Conservation (phyloP, 2,329 filamentous ascomycete species). For the Cadophora sp. region DNA sequence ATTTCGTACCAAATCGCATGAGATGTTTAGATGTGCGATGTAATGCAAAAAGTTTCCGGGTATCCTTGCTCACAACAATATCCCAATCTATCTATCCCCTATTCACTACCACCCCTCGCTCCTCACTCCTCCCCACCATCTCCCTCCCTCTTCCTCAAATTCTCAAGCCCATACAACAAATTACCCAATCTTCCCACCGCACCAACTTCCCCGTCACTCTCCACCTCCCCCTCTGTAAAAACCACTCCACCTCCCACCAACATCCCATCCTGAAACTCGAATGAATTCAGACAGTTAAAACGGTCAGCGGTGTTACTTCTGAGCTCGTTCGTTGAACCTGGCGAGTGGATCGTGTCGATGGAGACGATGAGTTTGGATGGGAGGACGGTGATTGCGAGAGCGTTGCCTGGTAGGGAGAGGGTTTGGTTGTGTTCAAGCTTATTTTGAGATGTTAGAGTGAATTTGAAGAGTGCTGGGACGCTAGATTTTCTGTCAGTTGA, state of each 20-base stretch:
- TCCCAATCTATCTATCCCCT: neutral
- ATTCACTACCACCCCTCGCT: neutral
- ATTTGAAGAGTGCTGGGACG: conserved; percentile 69
- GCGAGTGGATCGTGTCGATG: conserved; percentile 59
- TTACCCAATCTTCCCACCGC: conserved; percentile 46
- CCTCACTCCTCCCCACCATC: conserved; percentile 34
- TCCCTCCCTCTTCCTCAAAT: conserved; percentile 45
- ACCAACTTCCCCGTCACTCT: conserved; percentile 12
- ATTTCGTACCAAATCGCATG: too few species aligned
- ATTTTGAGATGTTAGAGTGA: conserved; percentile 59
- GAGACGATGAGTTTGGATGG: conserved; percentile 50
- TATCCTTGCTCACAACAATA: too few species aligned
- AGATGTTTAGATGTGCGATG: neutral
- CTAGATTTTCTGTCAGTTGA: conserved; percentile 43
- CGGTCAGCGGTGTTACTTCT: conserved; percentile 23
- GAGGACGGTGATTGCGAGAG: conserved; percentile 46
- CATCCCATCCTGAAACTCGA: conserved; percentile 25
- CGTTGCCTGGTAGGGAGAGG: conserved; percentile 67
- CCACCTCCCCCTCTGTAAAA: conserved; percentile 4
- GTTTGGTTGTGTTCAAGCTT: conserved; percentile 57
- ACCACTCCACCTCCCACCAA: conserved; percentile 16
- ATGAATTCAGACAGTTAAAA: conserved; percentile 27
- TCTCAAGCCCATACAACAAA: conserved; percentile 48
- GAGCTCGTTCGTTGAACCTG: conserved; percentile 54
- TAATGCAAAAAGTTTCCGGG: too few species aligned